Base-by-base conservation (phyloP, 225 moss, liverwort and hornwort genomes). In the Marchantia paleacea region DNA sequence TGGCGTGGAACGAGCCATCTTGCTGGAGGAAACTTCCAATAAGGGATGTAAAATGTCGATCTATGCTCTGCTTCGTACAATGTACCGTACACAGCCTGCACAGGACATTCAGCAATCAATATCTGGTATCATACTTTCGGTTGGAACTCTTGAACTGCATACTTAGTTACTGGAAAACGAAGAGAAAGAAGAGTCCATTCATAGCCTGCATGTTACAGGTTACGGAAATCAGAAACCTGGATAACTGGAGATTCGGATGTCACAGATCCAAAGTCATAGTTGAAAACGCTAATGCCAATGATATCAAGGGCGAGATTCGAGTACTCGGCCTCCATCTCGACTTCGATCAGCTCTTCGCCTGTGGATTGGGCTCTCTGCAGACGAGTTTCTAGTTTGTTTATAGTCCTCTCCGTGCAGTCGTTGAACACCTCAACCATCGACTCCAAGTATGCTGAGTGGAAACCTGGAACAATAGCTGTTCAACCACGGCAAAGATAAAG, bases 211-310 rank as follows among this genome's bases (percentile, higher is more conserved):
- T 53, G 26, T 52, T 71, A n/a, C 3, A 25, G 31, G 26, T 47
- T 31, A 76, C 58, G 19, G 50, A 10, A 1, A 12, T 51, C 84
- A 84, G 39, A 39, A 80, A 93, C 97, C 75, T 91, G 92, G 75
- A 99, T 99, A 63, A 99, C 99, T 70, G 99, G 99, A 61, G 99
- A 99, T 80, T 95, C 94, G 52, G 78, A 88, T 20, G 92, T 99
- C 80, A 99, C 95, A 26, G 99, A 99, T 73, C 99, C 99, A 76
- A 99, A 99, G 84, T 99, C 99, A 79, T 94, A 95, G 82, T 99
- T 99, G 91, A 99, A 99, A 18, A 99, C 94, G 81, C 99, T 95
- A 61, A 99, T 81, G 69, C 99, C 99, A 72, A 99, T 99, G 52
- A 99, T 95, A 82, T 99, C 99, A 15, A 95, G 89, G 14, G 99